These are phyloP conservation scores for Phyllosticta paracitricarpa DNA, from an alignment of 2,329 filamentous ascomycete species.

Conservation along the genomic window DNA sequence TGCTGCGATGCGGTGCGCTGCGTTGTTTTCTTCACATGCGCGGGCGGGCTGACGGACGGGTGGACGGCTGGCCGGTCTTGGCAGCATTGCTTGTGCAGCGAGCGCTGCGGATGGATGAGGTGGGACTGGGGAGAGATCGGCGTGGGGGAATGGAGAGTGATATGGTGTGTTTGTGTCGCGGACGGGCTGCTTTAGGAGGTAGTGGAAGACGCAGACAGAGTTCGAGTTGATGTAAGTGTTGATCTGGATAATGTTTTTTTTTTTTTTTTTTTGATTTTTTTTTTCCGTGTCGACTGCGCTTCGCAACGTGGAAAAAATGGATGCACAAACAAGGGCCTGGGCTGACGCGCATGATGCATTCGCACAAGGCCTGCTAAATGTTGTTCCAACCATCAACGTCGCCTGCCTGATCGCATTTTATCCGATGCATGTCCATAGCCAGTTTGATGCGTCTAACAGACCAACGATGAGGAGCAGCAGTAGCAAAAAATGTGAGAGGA, in stretches of 20 bases:
- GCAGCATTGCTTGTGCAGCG: background rate
- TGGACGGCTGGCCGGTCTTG: background rate
- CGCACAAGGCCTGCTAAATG: background rate
- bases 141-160: no score
- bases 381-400: background rate
- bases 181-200: no score
- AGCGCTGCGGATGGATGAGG: no score
- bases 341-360: background rate
- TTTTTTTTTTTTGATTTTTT: background rate
- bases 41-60: background rate
- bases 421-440: background rate
- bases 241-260: background rate
- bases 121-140: no score
- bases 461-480: background rate
- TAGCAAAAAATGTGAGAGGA: background rate
- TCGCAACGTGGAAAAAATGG: background rate
- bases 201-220: no score
- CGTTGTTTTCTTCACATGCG: background rate
- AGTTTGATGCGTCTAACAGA: background rate
- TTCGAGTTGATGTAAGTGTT: no score
- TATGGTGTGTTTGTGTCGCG: no score
- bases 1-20: background rate
- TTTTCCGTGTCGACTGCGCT: background rate
- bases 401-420: background rate
- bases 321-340: background rate